Base-by-base conservation (phyloP, 441 rosid species). In the Syzygium malaccense region DNA sequence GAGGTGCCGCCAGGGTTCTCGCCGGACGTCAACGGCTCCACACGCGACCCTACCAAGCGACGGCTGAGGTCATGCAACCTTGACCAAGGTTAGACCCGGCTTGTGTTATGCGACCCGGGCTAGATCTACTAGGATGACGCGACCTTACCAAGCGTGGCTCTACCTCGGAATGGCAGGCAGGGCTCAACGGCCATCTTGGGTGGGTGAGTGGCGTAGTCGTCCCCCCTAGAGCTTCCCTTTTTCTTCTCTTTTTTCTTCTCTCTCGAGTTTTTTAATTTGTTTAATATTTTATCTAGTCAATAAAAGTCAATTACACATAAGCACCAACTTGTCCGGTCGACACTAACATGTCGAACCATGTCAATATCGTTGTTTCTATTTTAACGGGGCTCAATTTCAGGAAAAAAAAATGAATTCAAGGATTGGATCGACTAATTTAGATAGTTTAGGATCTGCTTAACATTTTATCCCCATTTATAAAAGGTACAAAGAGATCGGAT, bases 261-360 rank as follows among this genome's bases (percentile, higher is more conserved):
- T 64, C 41, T 64, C 10, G 8, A 1, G 3, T 30, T 32, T 66
- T 66, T 32, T 8, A 32, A 64, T 15, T 32, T 68, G 25, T 33
- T 32, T 23, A 32, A 12, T 66, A 32, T 8, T 66, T 66, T 33
- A 32, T 66, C 0, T 7, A 0, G 7, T 1, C 5, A 32, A 32
- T 0, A 66, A 66, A 4, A 32, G 78, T 20, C 19, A 5, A 66
- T 1, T 32, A 18, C 13, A 18, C 18, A 30, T 4, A 4, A 66
- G 45, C 14, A 66, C 0, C 3, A 1, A 32, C 25, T 32, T 32
- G 2, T 66, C 0, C 23, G 4, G 14, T 2, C 7, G 2, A 17
- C 0, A 1, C 0, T 32, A 3, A 32, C 33, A 6, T 0, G 13
- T 19, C 6, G 2, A 11, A 14, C 14, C 75, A 17, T 17, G 32